These are phyloP conservation scores for Ceratocystis destructans DNA, from an alignment of 2,329 filamentous ascomycete species.

Conservation along the genomic window DNA sequence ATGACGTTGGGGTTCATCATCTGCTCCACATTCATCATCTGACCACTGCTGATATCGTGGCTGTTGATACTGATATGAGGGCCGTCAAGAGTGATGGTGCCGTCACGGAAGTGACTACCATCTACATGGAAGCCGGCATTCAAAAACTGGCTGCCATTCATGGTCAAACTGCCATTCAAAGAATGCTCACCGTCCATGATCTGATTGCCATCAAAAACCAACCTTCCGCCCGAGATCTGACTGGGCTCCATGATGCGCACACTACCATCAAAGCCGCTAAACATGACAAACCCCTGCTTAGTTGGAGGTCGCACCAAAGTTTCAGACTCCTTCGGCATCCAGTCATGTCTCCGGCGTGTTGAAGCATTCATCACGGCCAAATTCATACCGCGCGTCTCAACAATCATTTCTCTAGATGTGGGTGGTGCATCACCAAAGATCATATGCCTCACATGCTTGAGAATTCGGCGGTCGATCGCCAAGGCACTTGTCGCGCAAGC, in stretches of 20 bases:
- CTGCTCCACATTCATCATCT: background rate
- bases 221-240: background rate
- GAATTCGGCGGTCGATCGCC: conserved; percentile 57
- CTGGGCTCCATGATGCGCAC: background rate
- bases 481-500: conserved; percentile 63
- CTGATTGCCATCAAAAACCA: background rate
- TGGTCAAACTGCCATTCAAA: background rate
- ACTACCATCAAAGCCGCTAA: background rate
- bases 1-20: background rate
- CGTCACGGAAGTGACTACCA: background rate
- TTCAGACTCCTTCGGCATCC: background rate
- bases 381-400: background rate
- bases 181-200: background rate
- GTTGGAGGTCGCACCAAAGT: background rate
- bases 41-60: background rate
- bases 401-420: background rate
- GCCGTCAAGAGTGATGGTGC: background rate
- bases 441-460: conserved; percentile 41
- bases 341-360: background rate
- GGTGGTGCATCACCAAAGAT: conserved; percentile 26
- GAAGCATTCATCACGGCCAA: conserved; percentile 10
- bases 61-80: background rate
- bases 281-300: background rate
- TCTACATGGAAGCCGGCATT: background rate
- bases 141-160: background rate